phyloP scores from a whole-genome alignment of 805 yeast species.

The Starmerella davenportii region DNA sequence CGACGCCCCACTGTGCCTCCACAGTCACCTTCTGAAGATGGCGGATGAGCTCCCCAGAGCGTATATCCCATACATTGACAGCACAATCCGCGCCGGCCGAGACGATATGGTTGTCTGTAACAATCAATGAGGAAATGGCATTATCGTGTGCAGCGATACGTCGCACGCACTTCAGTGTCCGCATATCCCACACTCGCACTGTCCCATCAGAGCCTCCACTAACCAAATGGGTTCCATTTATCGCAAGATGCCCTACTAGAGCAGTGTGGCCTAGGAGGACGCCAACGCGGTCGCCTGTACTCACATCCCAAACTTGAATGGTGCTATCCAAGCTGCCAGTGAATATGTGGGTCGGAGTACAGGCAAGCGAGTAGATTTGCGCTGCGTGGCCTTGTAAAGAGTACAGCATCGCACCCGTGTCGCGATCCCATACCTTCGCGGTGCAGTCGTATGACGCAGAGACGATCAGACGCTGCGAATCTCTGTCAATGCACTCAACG shows the following conservation, averaged over 20 bases:
- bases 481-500: constrained; percentile 29
- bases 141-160: constrained; percentile 30
- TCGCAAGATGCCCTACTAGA: constrained; percentile 71
- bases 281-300: constrained; percentile 63
- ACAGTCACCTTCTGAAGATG: constrained; percentile 20
- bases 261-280: constrained; percentile 76
- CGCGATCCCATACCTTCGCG: constrained; percentile 78
- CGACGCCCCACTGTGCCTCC: constrained; percentile 28
- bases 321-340: constrained; percentile 93
- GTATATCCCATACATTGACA: constrained; percentile 27
- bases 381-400: constrained; percentile 83
- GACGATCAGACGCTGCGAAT: constrained; percentile 34
- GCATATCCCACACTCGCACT: constrained; percentile 68
- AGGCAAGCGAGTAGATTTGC: constrained; percentile 81
- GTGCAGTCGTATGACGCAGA: constrained; percentile 82
- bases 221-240: constrained; percentile 51
- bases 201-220: constrained; percentile 81
- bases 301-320: constrained; percentile 87
- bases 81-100: constrained; percentile 29
- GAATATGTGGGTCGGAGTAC: constrained; percentile 60
- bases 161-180: constrained; percentile 62
- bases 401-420: constrained; percentile 75
- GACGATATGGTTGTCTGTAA: constrained; percentile 25
- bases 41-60: constrained; percentile 25
- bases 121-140: constrained; percentile 27